Evolutionary conservation across 106 monocot species (phyloP).

Genomic region (Narthecium ossifragum): DNA sequence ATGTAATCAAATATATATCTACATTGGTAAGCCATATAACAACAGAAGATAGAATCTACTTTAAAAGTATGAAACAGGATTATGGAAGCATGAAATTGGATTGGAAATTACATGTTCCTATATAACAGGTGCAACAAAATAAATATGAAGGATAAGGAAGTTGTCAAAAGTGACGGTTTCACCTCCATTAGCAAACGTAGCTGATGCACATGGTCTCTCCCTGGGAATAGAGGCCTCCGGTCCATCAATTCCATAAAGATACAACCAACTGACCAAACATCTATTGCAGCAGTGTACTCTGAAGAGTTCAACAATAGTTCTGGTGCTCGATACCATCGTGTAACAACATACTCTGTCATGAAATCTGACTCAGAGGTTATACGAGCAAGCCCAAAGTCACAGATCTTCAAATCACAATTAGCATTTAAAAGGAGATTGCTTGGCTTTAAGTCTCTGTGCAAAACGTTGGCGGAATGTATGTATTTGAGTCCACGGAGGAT

Average conservation of each 20-base stretch:
- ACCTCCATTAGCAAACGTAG: constrained; percentile 93
- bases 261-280: constrained; percentile 99
- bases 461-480: constrained; percentile 97
- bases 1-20: no score
- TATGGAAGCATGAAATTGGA: no score
- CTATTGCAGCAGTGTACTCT: constrained; percentile 92
- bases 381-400: constrained; percentile 96
- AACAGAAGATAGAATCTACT: no score
- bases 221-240: constrained; percentile 87
- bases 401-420: constrained; percentile 95
- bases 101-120: no score
- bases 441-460: constrained; percentile 97
- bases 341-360: constrained; percentile 98
- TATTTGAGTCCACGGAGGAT: constrained; percentile 96
- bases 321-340: constrained; percentile 97
- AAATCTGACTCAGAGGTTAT: constrained; percentile 98
- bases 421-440: constrained; percentile 97
- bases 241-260: constrained; percentile 99
- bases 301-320: constrained; percentile 89
- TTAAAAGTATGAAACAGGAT: no score
- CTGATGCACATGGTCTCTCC: constrained; percentile 96
- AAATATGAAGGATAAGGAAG: no score
- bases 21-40: no score
- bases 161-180: no score
- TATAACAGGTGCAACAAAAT: no score